Evolutionary conservation across 2,329 filamentous ascomycete genomes (phyloP), one percentile per base, ranked within the genome.

Genomic region (Escovopsis sp.): DNA sequence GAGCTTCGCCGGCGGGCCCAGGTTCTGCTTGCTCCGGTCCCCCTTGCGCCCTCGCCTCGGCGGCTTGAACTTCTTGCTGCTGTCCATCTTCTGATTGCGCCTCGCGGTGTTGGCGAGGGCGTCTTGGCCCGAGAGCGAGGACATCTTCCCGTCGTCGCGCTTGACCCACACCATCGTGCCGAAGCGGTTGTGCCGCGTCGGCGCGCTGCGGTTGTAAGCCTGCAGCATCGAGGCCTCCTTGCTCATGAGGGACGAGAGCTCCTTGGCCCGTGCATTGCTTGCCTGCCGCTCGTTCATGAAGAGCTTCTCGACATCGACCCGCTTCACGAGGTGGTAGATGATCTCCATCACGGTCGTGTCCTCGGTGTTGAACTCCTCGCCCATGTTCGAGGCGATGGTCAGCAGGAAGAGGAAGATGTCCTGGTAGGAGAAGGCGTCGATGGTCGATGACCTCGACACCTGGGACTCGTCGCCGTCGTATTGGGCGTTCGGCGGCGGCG

Each of bases 91-190:
- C 39, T 83, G 72, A 49, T 94, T 73, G 7, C 83, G 81, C 33
- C 74, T 73, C 8, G 82, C 72, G 7, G 78, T 74, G 52, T 86
- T 79, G 3, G 78, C 74, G 36, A 98, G 72, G 5, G 84, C 84
- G 51, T 87, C 81, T 56, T 96, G 89, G 1, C 91, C 91, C 0
- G 87, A 88, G 2, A 98, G 73, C 0, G 88, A 87, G 0, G 84
- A 82, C 52, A 91, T 75, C 53, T 88, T 88, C 39, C 82, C 79
- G 50, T 88, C 82, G 39, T 87, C 83, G 43, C 88, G 72, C 63
- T 94, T 86, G 32, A 98, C 77, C 88, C 89, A 96, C 30, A 95
- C 79, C 84, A 96, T 96, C 10, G 88, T 94, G 3, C 91, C 91
- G 54, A 96, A 98, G 30, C 91, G 76, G 51, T 88, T 94, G 60